Evolutionary conservation across 2,329 filamentous ascomycete genomes (phyloP).

Genomic region (Diaporthe destruens): DNA sequence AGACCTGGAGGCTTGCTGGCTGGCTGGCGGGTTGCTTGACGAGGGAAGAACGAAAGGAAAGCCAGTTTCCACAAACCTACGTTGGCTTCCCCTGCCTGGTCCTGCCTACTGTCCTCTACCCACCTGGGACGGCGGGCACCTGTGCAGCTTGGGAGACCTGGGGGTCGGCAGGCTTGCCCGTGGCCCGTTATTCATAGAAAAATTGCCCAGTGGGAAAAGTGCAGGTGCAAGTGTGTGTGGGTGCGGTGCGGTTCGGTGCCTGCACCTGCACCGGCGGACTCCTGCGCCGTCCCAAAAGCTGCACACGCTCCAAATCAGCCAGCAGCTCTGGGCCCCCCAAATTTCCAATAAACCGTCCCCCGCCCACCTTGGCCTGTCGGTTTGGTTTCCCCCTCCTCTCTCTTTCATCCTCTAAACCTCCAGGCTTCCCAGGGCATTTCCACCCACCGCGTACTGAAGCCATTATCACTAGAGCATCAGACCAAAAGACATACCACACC

Average conservation of each 20-base stretch:
- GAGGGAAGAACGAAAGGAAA: background rate
- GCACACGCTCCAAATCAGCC: slow-evolving; percentile 36
- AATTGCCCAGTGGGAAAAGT: slow-evolving; percentile 18
- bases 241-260: background rate
- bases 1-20: background rate
- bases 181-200: slow-evolving; percentile 5
- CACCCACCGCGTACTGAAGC: slow-evolving; percentile 29
- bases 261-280: slow-evolving; percentile 1
- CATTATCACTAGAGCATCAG: slow-evolving; percentile 37
- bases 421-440: slow-evolving; percentile 35
- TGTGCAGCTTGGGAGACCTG: slow-evolving; percentile 10
- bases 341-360: slow-evolving; percentile 38
- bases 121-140: slow-evolving; percentile 7
- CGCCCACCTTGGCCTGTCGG: slow-evolving; percentile 33
- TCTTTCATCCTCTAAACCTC: slow-evolving; percentile 40
- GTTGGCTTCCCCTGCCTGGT: background rate
- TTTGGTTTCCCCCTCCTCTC: slow-evolving; percentile 36
- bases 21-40: background rate
- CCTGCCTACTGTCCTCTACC: background rate
- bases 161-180: background rate
- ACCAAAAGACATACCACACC: slow-evolving; percentile 15
- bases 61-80: slow-evolving; percentile 10
- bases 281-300: slow-evolving; percentile 29
- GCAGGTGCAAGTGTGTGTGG: background rate
- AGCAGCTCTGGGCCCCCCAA: slow-evolving; percentile 35